phyloP scores from a whole-genome alignment of 306 rosid species.

The Senna siamea region DNA sequence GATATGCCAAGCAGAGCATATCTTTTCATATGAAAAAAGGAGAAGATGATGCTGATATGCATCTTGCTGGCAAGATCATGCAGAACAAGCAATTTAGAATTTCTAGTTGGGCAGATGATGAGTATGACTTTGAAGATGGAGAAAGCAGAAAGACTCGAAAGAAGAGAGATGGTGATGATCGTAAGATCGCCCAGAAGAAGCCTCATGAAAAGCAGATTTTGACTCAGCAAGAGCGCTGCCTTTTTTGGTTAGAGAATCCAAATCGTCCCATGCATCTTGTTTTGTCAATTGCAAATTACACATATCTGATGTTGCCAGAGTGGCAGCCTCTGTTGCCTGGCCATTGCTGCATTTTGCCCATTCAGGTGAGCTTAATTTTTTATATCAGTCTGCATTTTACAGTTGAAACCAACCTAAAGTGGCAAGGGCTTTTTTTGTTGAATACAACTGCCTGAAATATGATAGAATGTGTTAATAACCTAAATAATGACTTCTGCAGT shows the following conservation, averaged over 20 bases:
- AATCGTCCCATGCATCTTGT: slow-evolving; percentile 81
- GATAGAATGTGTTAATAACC: background rate
- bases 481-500: background rate
- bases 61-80: slow-evolving; percentile 81
- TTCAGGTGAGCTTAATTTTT: slow-evolving; percentile 64
- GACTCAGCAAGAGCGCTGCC: slow-evolving; percentile 82
- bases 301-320: slow-evolving; percentile 90
- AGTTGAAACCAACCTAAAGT: slow-evolving; percentile 23
- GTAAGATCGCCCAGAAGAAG: slow-evolving; percentile 51
- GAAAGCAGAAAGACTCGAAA: slow-evolving; percentile 64
- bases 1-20: slow-evolving; percentile 54
- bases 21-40: slow-evolving; percentile 57
- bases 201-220: slow-evolving; percentile 47
- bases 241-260: slow-evolving; percentile 82
- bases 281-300: slow-evolving; percentile 76
- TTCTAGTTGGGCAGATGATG: slow-evolving; percentile 80
- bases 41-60: slow-evolving; percentile 83
- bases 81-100: slow-evolving; percentile 72
- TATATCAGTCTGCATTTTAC: background rate
- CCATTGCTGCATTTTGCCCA: slow-evolving; percentile 90
- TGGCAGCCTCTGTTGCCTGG: slow-evolving; percentile 84
- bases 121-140: slow-evolving; percentile 79
- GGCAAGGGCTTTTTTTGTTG: slow-evolving; percentile 9
- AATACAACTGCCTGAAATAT: slow-evolving; percentile 17
- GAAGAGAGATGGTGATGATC: slow-evolving; percentile 66